Conservation (phyloP, 78 protist genomes). For the Dictyostelium capitatum region DNA sequence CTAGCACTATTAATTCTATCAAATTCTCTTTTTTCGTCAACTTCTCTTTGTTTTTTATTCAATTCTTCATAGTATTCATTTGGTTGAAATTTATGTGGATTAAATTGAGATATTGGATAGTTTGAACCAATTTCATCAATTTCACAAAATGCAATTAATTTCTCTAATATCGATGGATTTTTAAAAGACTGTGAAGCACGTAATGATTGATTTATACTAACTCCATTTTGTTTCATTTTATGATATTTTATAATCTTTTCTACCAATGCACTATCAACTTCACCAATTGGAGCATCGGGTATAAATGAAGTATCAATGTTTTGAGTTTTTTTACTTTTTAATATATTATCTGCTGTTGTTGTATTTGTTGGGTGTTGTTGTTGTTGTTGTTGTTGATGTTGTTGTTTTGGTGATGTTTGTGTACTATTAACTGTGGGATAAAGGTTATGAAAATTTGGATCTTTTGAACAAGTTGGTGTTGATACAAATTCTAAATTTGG, state of each 20-base stretch:
- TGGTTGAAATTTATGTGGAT: slow-evolving; percentile 4
- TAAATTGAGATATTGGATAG: neutral
- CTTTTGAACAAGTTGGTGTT: slow-evolving; percentile 33
- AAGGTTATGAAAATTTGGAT: slow-evolving; percentile 40
- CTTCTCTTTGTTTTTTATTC: slow-evolving; percentile 52
- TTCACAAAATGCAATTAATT: slow-evolving; percentile 66
- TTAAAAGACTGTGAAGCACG: slow-evolving; percentile 43
- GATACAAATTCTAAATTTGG: slow-evolving; percentile 21
- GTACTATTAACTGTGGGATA: slow-evolving; percentile 25
- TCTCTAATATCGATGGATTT: slow-evolving; percentile 62
- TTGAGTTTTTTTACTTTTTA: neutral
- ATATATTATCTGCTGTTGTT: neutral
- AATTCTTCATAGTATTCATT: slow-evolving; percentile 44
- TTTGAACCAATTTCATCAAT: slow-evolving; percentile 51
- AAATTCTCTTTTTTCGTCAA: slow-evolving; percentile 58
- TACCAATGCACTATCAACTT: neutral
- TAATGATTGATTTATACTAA: slow-evolving; percentile 41
- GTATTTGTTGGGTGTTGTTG: neutral
- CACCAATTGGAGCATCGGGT: neutral
- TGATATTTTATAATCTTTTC: slow-evolving; percentile 58
- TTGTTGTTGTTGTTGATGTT: neutral
- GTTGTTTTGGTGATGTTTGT: neutral
- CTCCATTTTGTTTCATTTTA: slow-evolving; percentile 59
- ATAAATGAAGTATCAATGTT: slow-evolving; percentile 17
- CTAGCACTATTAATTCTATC: slow-evolving; percentile 26